Evolutionary conservation across 768 basidiomycete species (phyloP), one percentile per base, ranked within the genome.

Genomic region (Pulveroboletus sp.): DNA sequence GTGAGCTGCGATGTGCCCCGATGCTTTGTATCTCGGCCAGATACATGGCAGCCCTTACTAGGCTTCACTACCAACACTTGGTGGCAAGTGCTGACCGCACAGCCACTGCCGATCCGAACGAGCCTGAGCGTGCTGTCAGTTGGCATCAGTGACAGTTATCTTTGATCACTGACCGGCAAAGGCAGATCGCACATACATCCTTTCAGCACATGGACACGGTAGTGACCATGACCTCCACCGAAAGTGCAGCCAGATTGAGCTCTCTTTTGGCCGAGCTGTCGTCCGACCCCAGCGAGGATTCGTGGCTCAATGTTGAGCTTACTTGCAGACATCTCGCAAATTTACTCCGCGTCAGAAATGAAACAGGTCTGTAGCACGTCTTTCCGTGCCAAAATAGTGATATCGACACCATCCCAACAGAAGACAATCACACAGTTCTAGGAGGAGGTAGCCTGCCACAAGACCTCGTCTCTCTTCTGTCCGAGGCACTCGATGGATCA

Each of bases 341-440:
- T 65, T 69, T 70, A 49, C 70, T 90, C 43, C 76, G 87, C 37
- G 66, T 75, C 45, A 78, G 74, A 63, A 77, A 82, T 60, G 71
- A 71, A 27, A 52, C 73, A 66, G 76, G 84, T 81, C 46, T 39
- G 73, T 51, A 27, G 23, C 25, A 45, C 44, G 23, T 49, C 44
- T 43, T 20, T 2, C 27, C 24, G 12, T 27, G 7, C 27, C 23
- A 19, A 42, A 43, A 24, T 19, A 32, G 29, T 33, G 43, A 45
- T 41, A 55, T 56, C 53, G 43, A 67, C 53, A 34, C 49, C 48
- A 53, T 56, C 44, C 52, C 45, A 48, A 42, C 63, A 87, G 86
- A 78, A 55, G 87, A 90, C 62, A 78, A 82, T 53, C 89, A 87
- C 65, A 79, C 85, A 11, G 62, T 74, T 43, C 75, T 92, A 24